phyloP scores from a whole-genome alignment of 1,284 basidiomycete genomes.

The Tilletia indica region DNA sequence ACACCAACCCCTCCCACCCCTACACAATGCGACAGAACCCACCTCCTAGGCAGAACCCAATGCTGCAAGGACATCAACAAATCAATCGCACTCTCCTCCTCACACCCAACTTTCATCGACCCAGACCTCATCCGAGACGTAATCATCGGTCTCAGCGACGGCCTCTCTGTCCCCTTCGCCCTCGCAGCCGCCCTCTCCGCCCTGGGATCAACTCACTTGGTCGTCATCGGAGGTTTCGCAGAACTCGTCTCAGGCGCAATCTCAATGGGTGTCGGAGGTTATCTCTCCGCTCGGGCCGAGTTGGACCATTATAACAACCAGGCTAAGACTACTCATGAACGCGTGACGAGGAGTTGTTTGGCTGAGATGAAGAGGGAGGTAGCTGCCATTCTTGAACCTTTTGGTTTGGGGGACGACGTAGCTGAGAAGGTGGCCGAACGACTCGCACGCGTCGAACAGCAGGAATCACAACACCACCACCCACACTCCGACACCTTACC shows the following conservation, averaged over 20 bases:
- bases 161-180: constrained; percentile 69
- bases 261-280: constrained; percentile 92
- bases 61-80: constrained; percentile 79
- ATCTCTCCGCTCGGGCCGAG: constrained; percentile 93
- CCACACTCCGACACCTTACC: neutral
- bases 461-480: neutral
- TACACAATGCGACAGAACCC: constrained; percentile 62
- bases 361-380: constrained; percentile 97
- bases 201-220: constrained; percentile 79
- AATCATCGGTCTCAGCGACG: constrained; percentile 90
- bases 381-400: constrained; percentile 76
- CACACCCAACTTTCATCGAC: constrained; percentile 63
- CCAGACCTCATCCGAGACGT: constrained; percentile 78
- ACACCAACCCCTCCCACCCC: neutral
- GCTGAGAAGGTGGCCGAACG: constrained; percentile 70
- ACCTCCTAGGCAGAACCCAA: constrained; percentile 58
- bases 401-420: constrained; percentile 80
- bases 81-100: constrained; percentile 66
- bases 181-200: constrained; percentile 76
- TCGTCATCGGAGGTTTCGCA: constrained; percentile 85
- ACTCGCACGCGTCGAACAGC: constrained; percentile 19
- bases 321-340: constrained; percentile 60
- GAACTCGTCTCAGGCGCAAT: constrained; percentile 65
- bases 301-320: constrained; percentile 67
- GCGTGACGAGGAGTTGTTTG: constrained; percentile 79